Conservation (phyloP, 495 filamentous ascomycete species). For the Bombardia bombarda region DNA sequence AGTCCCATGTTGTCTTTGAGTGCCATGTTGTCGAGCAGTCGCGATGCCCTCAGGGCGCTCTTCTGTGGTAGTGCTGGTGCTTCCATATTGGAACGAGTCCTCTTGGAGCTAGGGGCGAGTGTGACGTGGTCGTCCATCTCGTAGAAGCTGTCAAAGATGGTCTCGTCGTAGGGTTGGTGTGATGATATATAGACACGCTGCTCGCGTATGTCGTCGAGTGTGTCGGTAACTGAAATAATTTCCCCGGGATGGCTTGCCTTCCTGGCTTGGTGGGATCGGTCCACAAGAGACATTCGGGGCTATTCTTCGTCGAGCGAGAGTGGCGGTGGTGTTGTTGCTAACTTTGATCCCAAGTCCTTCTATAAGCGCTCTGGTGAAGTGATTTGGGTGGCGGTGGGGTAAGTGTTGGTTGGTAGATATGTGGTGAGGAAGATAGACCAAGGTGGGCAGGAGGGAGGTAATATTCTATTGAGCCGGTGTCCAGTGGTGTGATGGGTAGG, state of each 20-base stretch:
- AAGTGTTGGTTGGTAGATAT: neutral
- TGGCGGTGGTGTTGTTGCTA: neutral
- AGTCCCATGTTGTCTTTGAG: constrained; percentile 30
- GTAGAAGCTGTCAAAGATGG: constrained; percentile 21
- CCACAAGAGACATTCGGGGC: constrained; percentile 13
- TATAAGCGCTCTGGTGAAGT: neutral
- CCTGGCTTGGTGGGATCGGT: constrained; percentile 10
- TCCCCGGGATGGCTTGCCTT: constrained; percentile 2
- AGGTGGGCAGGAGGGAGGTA: no score
- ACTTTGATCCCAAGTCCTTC: neutral
- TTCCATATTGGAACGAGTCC: constrained; percentile 1
- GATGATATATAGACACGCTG: constrained; percentile 6
- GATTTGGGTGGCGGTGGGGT: neutral
- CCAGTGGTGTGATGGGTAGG: no score
- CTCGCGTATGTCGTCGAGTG: constrained; percentile 6
- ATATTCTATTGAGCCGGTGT: no score
- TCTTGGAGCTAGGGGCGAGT: constrained; percentile 14
- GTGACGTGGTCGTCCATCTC: constrained; percentile 19
- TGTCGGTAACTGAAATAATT: constrained; percentile 1
- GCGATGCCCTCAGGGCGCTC: constrained; percentile 36
- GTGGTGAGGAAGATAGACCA: neutral
- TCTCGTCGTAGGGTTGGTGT: constrained; percentile 11
- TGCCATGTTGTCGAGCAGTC: constrained; percentile 28
- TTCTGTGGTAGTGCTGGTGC: constrained; percentile 29
- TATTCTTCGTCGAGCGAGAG: neutral